Conservation (phyloP, 2,329 filamentous ascomycete genomes). For the Botrytis galanthina region DNA sequence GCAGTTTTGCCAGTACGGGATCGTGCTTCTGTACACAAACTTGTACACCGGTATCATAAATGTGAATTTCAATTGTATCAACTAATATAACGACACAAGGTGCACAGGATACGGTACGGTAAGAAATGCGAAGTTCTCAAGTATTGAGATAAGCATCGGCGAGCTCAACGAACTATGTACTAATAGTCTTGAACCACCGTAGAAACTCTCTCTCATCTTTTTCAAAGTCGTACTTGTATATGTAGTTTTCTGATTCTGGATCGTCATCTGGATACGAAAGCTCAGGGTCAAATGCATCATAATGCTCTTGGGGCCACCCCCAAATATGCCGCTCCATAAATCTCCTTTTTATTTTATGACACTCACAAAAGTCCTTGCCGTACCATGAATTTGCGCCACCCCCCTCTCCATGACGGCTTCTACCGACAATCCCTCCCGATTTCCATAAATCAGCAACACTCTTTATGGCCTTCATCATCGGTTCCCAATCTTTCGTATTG, state of each 20-base stretch:
- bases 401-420: not conserved
- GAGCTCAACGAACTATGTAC: not conserved
- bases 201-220: not conserved
- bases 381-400: not conserved
- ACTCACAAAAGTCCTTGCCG: not conserved
- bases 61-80: not conserved
- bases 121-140: not conserved
- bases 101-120: not conserved
- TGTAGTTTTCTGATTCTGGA: not conserved
- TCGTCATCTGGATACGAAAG: not conserved
- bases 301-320: not conserved
- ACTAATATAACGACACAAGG: not conserved
- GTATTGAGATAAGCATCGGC: not conserved
- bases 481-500: fast-evolving
- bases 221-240: fast-evolving
- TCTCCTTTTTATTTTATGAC: fast-evolving
- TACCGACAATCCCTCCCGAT: fast-evolving
- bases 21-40: not conserved
- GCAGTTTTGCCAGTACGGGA: not conserved
- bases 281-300: not conserved
- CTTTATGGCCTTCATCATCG: not conserved
- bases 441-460: fast-evolving
- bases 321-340: not conserved
- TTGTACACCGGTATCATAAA: not conserved
- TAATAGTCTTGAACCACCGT: not conserved